Conservation (phyloP, 768 basidiomycete species). For the Mycena maculata region DNA sequence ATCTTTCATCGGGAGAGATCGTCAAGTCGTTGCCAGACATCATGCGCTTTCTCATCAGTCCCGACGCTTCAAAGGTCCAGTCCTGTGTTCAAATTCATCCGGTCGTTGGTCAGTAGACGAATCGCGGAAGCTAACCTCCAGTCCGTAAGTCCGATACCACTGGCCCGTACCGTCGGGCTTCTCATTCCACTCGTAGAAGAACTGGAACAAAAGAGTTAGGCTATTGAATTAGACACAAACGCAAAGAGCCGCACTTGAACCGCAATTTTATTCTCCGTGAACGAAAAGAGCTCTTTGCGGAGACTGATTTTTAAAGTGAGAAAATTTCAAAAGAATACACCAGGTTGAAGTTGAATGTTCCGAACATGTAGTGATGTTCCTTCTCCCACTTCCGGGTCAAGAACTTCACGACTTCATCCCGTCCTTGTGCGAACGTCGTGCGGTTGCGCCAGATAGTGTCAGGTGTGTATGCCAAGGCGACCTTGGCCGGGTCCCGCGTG, state of each 20-base stretch:
- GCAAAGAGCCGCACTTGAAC: conserved; percentile 51
- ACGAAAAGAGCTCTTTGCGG: conserved; percentile 66
- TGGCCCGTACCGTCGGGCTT: conserved; percentile 48
- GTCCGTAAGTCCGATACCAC: conserved; percentile 61
- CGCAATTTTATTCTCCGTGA: conserved; percentile 64
- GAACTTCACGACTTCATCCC: conserved; percentile 57
- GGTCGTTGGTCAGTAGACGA: background rate
- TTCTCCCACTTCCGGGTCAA: conserved; percentile 63
- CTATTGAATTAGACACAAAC: conserved; percentile 15
- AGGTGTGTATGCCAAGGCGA: conserved; percentile 62
- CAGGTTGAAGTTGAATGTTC: background rate
- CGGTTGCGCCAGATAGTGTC: conserved; percentile 70
- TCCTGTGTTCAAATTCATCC: conserved; percentile 47
- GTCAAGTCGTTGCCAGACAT: conserved; percentile 61
- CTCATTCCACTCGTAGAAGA: conserved; percentile 61
- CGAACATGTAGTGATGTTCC: conserved; percentile 59
- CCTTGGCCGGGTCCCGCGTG: conserved; percentile 44
- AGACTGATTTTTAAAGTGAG: conserved; percentile 36
- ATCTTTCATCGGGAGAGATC: conserved; percentile 59
- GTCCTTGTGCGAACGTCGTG: conserved; percentile 58
- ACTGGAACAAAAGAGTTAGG: conserved; percentile 35
- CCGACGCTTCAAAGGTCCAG: conserved; percentile 65
- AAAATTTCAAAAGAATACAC: too few species aligned
- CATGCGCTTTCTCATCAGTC: conserved; percentile 66
- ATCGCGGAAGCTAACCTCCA: conserved; percentile 47